phyloP scores from a whole-genome alignment of 208 protist genomes.

The Wallacemonas sp. region DNA sequence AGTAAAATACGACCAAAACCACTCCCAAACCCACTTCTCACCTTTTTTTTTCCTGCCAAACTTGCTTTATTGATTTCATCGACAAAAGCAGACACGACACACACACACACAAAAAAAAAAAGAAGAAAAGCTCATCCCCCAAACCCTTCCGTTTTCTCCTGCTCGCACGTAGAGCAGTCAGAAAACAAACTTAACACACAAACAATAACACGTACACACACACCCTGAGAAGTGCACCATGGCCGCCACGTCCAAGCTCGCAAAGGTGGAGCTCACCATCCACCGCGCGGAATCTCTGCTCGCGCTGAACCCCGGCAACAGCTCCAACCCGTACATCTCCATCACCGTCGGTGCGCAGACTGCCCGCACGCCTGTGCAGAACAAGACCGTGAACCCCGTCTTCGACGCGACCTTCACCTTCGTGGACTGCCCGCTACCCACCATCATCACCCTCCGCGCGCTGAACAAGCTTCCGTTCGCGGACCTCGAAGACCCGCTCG shows the following conservation, averaged over 20 bases:
- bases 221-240: neutral
- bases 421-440: conserved; percentile 56
- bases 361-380: conserved; percentile 39
- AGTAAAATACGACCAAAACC: no score
- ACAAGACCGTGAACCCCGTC: conserved; percentile 53
- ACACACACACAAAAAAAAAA: conserved; percentile 20
- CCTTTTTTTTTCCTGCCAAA: neutral
- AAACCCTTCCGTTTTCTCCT: neutral
- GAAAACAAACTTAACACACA: neutral
- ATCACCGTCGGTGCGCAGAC: conserved; percentile 54
- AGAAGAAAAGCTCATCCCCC: conserved; percentile 1
- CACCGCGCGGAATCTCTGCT: conserved; percentile 65
- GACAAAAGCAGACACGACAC: neutral
- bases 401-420: conserved; percentile 68
- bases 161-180: no score
- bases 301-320: conserved; percentile 63
- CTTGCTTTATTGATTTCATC: neutral
- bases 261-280: conserved; percentile 47
- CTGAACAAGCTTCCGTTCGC: conserved; percentile 57
- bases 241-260: conserved; percentile 17
- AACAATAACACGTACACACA: neutral
- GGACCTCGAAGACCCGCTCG: conserved; percentile 70
- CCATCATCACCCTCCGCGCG: conserved; percentile 61
- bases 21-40: neutral
- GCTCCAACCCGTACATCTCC: conserved; percentile 74